Conservation (phyloP, 805 yeast species). For the Ogataea minuta region DNA sequence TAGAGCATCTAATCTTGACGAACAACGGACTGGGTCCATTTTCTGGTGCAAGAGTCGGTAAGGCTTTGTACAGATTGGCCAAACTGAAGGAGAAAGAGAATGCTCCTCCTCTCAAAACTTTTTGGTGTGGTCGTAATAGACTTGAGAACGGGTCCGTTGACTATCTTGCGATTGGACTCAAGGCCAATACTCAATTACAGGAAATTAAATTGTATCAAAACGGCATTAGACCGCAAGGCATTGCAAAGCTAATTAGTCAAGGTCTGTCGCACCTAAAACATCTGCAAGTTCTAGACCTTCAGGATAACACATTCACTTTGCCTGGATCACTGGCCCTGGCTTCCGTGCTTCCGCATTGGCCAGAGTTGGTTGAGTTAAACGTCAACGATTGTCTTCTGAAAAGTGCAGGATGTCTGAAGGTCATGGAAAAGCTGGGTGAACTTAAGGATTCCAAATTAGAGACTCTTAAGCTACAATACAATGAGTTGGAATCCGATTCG, state of each 20-base stretch:
- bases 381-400: conserved; percentile 88
- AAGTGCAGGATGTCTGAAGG: conserved; percentile 64
- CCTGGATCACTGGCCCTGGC: conserved; percentile 67
- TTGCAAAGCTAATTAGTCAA: conserved; percentile 64
- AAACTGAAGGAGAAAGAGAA: conserved; percentile 44
- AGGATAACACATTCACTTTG: conserved; percentile 90
- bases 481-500: conserved; percentile 73
- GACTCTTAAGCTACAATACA: conserved; percentile 75
- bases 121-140: conserved; percentile 96
- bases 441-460: conserved; percentile 43
- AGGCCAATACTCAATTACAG: conserved; percentile 65
- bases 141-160: conserved; percentile 92
- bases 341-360: conserved; percentile 60
- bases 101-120: conserved; percentile 64
- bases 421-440: conserved; percentile 47
- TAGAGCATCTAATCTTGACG: conserved; percentile 83
- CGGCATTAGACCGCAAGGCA: conserved; percentile 95
- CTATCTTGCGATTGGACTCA: conserved; percentile 80
- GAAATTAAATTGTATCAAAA: conserved; percentile 82
- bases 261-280: conserved; percentile 66
- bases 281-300: conserved; percentile 75
- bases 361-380: conserved; percentile 67
- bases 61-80: conserved; percentile 70
- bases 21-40: conserved; percentile 99
- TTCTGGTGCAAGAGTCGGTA: conserved; percentile 93